phyloP scores from a whole-genome alignment of 176 grass and related monocot genomes.

The Miscanthus lutarioriparius region DNA sequence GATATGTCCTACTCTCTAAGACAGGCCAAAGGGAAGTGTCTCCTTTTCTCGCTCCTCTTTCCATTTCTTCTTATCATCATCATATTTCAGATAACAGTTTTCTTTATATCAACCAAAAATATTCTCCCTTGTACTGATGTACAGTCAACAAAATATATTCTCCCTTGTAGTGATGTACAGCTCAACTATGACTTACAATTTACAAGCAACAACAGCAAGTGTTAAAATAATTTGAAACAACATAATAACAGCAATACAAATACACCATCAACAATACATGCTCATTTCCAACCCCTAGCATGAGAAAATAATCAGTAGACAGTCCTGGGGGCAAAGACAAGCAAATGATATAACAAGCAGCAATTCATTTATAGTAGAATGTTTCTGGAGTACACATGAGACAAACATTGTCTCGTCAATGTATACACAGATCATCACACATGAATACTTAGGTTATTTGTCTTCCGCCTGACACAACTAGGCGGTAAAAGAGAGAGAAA shows the following conservation, averaged over 20 bases:
- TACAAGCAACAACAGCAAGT: not conserved
- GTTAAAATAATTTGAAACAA: not conserved
- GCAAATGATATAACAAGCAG: conserved; percentile 2
- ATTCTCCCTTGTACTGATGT: not conserved
- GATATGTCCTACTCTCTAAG: not conserved
- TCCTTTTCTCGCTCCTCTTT: not conserved
- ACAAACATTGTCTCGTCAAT: conserved; percentile 19
- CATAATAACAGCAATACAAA: conserved; percentile 2
- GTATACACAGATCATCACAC: conserved; percentile 16
- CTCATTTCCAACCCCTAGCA: not conserved
- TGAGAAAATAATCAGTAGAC: not conserved
- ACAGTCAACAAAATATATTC: conserved; percentile 1
- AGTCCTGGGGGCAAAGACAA: not conserved
- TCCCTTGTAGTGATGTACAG: not conserved
- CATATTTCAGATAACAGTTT: conserved; percentile 5
- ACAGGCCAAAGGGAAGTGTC: not conserved
- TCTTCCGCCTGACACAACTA: conserved; percentile 28
- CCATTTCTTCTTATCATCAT: not conserved
- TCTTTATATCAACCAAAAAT: not conserved
- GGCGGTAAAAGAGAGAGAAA: not conserved
- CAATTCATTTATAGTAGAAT: conserved; percentile 21
- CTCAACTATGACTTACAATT: not conserved
- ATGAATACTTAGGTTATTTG: conserved; percentile 24
- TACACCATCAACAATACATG: conserved; percentile 1
- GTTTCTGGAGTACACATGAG: conserved; percentile 21